Percentiles rank a stretch among this genome's conserved stretches.
phyloP scores from a whole-genome alignment of 1,284 basidiomycete species.

The Mycosarcoma maydis region DNA sequence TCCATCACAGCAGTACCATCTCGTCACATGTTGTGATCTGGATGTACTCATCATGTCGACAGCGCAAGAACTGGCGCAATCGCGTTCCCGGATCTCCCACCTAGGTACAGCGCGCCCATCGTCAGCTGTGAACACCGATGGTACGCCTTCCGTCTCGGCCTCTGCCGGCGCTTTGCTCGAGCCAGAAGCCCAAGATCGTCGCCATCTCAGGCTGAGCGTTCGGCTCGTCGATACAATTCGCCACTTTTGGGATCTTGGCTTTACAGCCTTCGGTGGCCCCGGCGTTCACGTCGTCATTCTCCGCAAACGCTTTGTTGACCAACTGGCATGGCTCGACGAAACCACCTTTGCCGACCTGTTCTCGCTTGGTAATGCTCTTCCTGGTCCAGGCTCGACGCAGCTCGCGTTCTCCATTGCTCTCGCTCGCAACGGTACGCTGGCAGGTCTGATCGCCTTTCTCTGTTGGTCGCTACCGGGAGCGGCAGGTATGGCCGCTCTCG shows the following conservation, averaged over 20 bases:
- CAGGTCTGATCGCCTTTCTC: constrained; percentile 67
- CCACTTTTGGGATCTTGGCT: constrained; percentile 56
- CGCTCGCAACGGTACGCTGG: constrained; percentile 65
- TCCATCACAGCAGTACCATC: too few relatives aligned
- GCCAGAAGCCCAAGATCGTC: constrained; percentile 19
- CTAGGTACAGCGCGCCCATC: too few relatives aligned
- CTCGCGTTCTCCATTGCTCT: constrained; percentile 68
- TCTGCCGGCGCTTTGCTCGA: constrained; percentile 10
- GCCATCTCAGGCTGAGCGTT: constrained; percentile 27
- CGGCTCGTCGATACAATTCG: constrained; percentile 47
- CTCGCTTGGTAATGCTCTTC: constrained; percentile 69
- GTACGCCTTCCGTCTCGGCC: constrained; percentile 2
- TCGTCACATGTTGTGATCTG: too few relatives aligned
- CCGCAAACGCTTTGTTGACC: constrained; percentile 53
- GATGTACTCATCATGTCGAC: too few relatives aligned
- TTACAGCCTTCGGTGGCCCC: constrained; percentile 42
- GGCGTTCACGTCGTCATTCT: constrained; percentile 50
- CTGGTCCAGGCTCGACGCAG: constrained; percentile 69
- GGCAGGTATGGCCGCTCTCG: constrained; percentile 71
- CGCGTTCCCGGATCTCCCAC: too few relatives aligned
- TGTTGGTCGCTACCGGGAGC: constrained; percentile 71
- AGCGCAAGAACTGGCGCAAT: too few relatives aligned
- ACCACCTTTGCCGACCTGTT: constrained; percentile 68
- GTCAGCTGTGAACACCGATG: neutral
- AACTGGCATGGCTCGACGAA: constrained; percentile 53